A percentile compares a stretch with the other conserved stretches of the same genome.
Evolutionary conservation across 805 yeast genomes (phyloP).

Genomic region (Kazachstania psychrophila): DNA sequence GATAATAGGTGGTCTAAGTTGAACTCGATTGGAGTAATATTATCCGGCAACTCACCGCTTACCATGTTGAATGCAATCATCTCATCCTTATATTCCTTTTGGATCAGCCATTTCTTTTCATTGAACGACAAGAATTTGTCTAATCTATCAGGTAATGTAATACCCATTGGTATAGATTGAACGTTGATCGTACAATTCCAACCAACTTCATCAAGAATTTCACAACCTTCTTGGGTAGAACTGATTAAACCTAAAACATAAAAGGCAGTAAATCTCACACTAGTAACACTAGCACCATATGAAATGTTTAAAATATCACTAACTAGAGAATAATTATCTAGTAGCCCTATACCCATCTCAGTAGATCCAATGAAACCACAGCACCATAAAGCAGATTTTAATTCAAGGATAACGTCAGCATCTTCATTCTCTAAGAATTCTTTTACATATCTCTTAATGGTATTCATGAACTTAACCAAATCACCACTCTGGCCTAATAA

Average conservation of each 20-base stretch:
- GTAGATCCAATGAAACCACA: constrained; percentile 76
- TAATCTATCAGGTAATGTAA: constrained; percentile 33
- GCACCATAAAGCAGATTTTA: constrained; percentile 81
- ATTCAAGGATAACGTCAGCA: constrained; percentile 31
- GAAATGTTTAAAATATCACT: constrained; percentile 47
- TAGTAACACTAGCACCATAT: constrained; percentile 40
- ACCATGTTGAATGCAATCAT: constrained; percentile 13
- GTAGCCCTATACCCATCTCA: constrained; percentile 51
- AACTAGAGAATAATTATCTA: constrained; percentile 45
- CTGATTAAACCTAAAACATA: constrained; percentile 69
- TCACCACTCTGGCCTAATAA: constrained; percentile 46
- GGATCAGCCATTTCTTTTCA: constrained; percentile 15
- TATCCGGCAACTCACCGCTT: constrained; percentile 13
- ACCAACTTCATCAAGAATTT: constrained; percentile 68
- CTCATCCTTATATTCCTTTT: constrained; percentile 14
- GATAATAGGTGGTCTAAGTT: constrained; percentile 18
- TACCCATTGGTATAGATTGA: constrained; percentile 36
- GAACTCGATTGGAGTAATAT: constrained; percentile 12
- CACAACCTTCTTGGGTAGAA: constrained; percentile 68
- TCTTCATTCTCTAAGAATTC: constrained; percentile 16
- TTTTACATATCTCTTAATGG: constrained; percentile 27
- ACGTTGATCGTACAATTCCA: constrained; percentile 53
- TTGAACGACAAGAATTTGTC: constrained; percentile 27
- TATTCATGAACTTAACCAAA: constrained; percentile 33
- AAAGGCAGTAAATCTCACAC: constrained; percentile 67